Base-by-base conservation (phyloP, 2,329 filamentous ascomycete genomes). In the Exophiala calicioides region DNA sequence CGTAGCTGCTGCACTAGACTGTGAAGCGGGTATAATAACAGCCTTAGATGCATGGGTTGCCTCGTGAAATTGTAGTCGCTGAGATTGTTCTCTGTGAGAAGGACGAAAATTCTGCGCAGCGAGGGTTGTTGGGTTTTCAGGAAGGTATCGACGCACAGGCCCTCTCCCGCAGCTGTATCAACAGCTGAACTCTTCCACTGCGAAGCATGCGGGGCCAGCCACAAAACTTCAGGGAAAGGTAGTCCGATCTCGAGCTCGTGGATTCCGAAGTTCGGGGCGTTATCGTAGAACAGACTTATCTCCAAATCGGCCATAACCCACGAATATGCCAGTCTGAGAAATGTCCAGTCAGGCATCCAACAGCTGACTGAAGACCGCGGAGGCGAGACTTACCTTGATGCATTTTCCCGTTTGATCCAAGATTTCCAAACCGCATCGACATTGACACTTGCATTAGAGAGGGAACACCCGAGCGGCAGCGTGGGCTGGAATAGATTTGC, bases 281-380 rank as follows among this genome's bases (percentile, higher is more conserved):
- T 5, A 21, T 19, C 39, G 16, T 43, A 43, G n/a, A 43, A 26
- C 6, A 43, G 39, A 30, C 39, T 43, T 12, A 43, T 43, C n/a
- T 43, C 39, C 19, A 9, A 10, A 8, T 43, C 39, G 24, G 26
- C 2, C 9, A 43, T 5, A 4, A 43, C 30, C 39, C 39, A 43
- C 18, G 18, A 46, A 21, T 13, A 46, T 4, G 3, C 15, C 34
- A 5, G 27, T 7, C 16, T 20, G 16, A n/a, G 12, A 21, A 42
- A 29, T n/a, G n/a, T n/a, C n/a, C n/a, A n/a, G n/a, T n/a, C n/a
- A n/a, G n/a, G n/a, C n/a, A n/a, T n/a, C 27, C 6, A 31, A 18
- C 18, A 23, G 9, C 18, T 3, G 15, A 21, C 15, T 20, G 5
- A 3, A 36, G 23, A 19, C 8, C 6, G 19, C 12, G 12, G 5